Base-by-base conservation (phyloP, 257 asterid genomes). In the Penstemon newberryi region DNA sequence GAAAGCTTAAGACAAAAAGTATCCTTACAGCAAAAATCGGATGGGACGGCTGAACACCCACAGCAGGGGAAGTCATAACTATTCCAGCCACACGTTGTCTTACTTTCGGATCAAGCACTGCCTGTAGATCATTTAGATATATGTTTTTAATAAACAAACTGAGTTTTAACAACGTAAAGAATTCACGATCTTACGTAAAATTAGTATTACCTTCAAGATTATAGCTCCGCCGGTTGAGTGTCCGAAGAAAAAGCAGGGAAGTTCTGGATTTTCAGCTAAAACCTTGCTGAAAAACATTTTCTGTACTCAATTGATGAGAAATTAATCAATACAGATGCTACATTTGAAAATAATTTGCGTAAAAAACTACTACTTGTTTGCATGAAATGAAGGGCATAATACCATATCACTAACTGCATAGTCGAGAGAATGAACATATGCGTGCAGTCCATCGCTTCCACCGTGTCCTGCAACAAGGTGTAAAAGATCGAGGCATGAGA, bases 141-240 rank as follows among this genome's bases (percentile, higher is more conserved):
- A 47, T 46, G 42, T 3, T n/a, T 5, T 11, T 25, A 25, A 40
- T 38, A 46, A 4, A 63, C 37, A 6, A 38, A 49, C 25, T 6
- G 72, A 46, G 53, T 25, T 33, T 0, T 8, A 41, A 65, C 3
- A 0, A 1, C 13, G 4, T 8, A 43, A 42, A 6, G 8, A 38
- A 43, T 40, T 36, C 11, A 7, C n/a, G 8, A n/a, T 19, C 33
- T 25, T 25, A 25, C 2, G 4, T 12, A 19, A 40, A 40, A 3
- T 42, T 18, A 8, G 25, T 39, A 12, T 36, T 66, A 90, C 98
- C 98, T 88, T 92, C 67, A 92, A 81, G 69, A 88, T 54, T 66
- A 92, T 92, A 40, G 98, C 96, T 47, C 87, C 98, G 44, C 98
- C 97, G 43, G 98, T 90, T 2, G 98, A 92, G 70, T 92, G 98